A percentile compares a stretch with the other conserved stretches of the same genome.
These are phyloP conservation scores for Penicillium sp. DNA, from an alignment of 2,329 filamentous ascomycete genomes.

Conservation along the genomic window DNA sequence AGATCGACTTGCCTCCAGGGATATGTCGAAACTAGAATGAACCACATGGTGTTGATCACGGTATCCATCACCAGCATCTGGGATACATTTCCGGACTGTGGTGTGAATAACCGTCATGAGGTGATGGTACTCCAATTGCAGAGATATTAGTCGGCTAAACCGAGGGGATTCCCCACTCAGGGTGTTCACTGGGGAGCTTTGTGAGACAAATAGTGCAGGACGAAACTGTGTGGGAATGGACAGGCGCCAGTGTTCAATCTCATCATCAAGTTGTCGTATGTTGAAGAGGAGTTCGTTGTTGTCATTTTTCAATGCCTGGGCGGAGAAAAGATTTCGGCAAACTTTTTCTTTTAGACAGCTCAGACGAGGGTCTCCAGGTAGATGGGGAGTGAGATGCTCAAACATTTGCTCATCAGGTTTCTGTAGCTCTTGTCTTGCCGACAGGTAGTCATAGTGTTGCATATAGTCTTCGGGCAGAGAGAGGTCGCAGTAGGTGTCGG, in stretches of 20 bases:
- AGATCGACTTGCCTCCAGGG: conserved; percentile 17
- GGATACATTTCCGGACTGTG: conserved; percentile 18
- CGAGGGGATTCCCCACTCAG: conserved; percentile 1
- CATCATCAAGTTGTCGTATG: conserved; percentile 19
- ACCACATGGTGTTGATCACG: conserved; percentile 18
- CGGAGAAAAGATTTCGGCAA: conserved; percentile 15
- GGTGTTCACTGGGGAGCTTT: conserved; percentile 1
- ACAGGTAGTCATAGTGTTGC: conserved; percentile 7
- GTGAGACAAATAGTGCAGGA: conserved; percentile 15
- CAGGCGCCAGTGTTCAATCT: conserved; percentile 18
- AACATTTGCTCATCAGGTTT: background rate
- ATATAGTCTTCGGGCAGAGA: background rate
- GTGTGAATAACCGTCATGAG: conserved; percentile 19
- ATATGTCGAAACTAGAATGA: conserved; percentile 25
- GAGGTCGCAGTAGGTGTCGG: conserved; percentile 16
- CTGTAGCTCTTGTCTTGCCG: background rate
- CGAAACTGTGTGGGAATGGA: conserved; percentile 14
- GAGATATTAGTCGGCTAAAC: conserved; percentile 8
- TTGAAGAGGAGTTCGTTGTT: conserved; percentile 16
- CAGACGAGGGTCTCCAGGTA: conserved; percentile 3
- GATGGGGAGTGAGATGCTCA: background rate
- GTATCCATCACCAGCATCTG: background rate
- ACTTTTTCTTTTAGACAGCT: conserved; percentile 17
- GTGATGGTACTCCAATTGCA: conserved; percentile 19
- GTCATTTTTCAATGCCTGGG: conserved; percentile 8